A percentile compares a stretch with the other conserved stretches of the same genome.
These are phyloP conservation scores for Chalciporus chontae DNA, from an alignment of 768 basidiomycete genomes.

Conservation along the genomic window DNA sequence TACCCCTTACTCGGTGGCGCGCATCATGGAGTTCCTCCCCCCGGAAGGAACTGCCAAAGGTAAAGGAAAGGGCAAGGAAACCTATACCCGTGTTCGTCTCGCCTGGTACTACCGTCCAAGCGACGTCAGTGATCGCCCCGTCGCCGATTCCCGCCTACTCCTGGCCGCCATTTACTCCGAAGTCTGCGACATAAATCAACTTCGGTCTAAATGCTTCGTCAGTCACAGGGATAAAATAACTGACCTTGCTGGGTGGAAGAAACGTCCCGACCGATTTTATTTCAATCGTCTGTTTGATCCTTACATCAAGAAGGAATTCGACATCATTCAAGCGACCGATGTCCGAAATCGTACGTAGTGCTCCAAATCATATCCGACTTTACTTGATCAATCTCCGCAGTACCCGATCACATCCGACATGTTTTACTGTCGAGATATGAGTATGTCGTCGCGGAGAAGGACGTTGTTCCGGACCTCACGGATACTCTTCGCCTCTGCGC, in stretches of 20 bases:
- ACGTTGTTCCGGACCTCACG: constrained; percentile 86
- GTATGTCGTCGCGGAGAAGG: constrained; percentile 93
- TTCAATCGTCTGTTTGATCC: constrained; percentile 95
- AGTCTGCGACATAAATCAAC: constrained; percentile 90
- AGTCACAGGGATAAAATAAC: constrained; percentile 94
- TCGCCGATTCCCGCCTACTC: constrained; percentile 87
- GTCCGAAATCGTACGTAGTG: constrained; percentile 78
- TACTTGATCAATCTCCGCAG: constrained; percentile 37
- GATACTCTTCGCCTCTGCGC: constrained; percentile 83
- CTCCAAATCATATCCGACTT: constrained; percentile 19
- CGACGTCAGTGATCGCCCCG: constrained; percentile 90
- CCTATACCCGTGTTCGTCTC: constrained; percentile 80
- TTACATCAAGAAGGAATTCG: constrained; percentile 97
- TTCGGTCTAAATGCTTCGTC: constrained; percentile 91
- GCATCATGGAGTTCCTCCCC: constrained; percentile 95
- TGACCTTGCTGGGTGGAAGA: constrained; percentile 91
- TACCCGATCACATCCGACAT: constrained; percentile 77
- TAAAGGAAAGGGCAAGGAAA: constrained; percentile 61
- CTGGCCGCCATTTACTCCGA: constrained; percentile 96
- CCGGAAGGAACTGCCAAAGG: constrained; percentile 70
- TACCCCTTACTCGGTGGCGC: constrained; percentile 91
- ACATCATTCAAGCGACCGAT: constrained; percentile 83
- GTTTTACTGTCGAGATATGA: constrained; percentile 81
- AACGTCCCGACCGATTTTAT: constrained; percentile 92
- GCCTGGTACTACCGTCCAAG: constrained; percentile 97